Evolutionary conservation across 805 yeast species (phyloP), one percentile per base, ranked within the genome.

Genomic region (Wickerhamiella alocasiicola): DNA sequence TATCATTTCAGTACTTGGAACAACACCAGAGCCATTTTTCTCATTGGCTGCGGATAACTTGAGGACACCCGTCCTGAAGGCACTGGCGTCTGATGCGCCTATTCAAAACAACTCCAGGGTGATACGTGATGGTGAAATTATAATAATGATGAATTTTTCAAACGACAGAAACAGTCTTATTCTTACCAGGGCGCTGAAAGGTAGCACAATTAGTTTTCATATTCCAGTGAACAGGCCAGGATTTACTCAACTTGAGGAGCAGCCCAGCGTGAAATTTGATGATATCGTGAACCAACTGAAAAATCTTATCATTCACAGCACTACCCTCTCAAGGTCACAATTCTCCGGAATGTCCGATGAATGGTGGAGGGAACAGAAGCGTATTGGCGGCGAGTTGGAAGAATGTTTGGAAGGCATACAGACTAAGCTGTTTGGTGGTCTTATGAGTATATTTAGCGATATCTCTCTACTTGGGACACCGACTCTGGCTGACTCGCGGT

Each of bases 401-500:
- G 23, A 20, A 20, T 30, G 19, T 23, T 11, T 37, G 12, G 12
- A 16, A 3, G 9, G 16, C 6, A 18, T 37, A 16, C 30, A 37
- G 13, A 9, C 23, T n/a, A 18, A 12, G 23, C 20, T 29, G 4
- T 15, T 37, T 16, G 35, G 41, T 3, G 31, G 41, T 6, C 20
- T 37, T 31, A 18, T 28, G 5, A 24, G 35, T 16, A 11, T 37
- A 9, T 9, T 37, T 12, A 37, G 41, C 13, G 26, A 50, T 74
- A 30, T 70, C 67, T 43, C 24, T 12, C 21, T 30, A 9, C n/a
- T 12, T 12, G 30, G 25, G 11, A 23, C 41, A 2, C 12, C 6
- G 4, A n/a, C 28, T 13, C 39, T 36, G 3, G 15, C 9, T 2
- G 4, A 3, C 12, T 27, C 39, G 3, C 25, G 27, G 6, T 4